Evolutionary conservation across 2,329 filamentous ascomycete genomes (phyloP).

Genomic region (Phyllosticta capitalensis): DNA sequence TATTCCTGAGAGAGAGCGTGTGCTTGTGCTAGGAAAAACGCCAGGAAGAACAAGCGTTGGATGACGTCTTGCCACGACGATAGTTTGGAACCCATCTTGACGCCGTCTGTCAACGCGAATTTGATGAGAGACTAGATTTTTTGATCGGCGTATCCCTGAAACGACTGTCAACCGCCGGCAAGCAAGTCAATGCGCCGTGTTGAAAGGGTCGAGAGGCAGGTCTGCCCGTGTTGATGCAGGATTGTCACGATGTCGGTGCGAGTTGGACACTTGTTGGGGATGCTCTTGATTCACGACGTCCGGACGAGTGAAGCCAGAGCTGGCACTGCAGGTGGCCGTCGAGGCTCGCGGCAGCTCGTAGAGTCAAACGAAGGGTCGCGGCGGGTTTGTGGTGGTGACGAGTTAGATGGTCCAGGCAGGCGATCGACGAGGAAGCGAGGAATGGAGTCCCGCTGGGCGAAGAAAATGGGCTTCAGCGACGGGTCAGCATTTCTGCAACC

Average conservation of each 20-base stretch:
- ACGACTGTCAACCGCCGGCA: not conserved
- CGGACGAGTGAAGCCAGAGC: not conserved
- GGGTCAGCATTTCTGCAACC: slow-evolving; percentile 5
- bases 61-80: not conserved
- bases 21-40: not conserved
- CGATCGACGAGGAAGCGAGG: slow-evolving; percentile 10
- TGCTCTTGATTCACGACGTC: not conserved
- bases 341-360: not conserved
- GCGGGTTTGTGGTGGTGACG: not conserved
- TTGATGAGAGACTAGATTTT: not conserved
- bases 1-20: slow-evolving; percentile 25
- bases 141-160: not conserved
- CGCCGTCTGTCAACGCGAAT: not conserved
- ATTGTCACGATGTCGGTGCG: not conserved
- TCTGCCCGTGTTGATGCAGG: not conserved
- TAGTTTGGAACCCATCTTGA: not conserved
- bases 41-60: not conserved
- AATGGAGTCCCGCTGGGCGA: slow-evolving; percentile 5
- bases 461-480: slow-evolving; percentile 7
- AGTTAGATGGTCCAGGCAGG: slow-evolving; percentile 3
- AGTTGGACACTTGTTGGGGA: not conserved
- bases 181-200: not conserved
- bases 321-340: not conserved
- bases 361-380: not conserved
- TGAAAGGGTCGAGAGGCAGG: not conserved